Percentiles rank a stretch among this genome's conserved stretches.
phyloP scores from a whole-genome alignment of 345 rosid species.

The Citrus hindsii region DNA sequence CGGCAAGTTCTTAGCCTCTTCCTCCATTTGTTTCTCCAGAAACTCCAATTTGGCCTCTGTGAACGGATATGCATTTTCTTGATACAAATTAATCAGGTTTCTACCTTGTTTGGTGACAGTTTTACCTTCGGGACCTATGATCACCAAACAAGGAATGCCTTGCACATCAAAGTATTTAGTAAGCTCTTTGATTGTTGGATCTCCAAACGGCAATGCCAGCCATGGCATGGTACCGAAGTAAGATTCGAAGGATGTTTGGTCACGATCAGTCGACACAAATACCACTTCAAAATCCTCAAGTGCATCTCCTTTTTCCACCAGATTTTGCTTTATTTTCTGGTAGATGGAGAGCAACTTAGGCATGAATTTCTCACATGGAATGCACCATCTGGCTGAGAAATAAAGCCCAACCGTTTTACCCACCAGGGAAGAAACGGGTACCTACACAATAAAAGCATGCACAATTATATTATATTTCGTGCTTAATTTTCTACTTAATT shows the following conservation, averaged over 20 bases:
- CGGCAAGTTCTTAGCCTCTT: constrained; percentile 46
- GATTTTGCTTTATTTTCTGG: constrained; percentile 38
- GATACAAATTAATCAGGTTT: constrained; percentile 44
- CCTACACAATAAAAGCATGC: constrained; percentile 27
- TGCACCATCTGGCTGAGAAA: constrained; percentile 61
- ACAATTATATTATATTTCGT: not conserved
- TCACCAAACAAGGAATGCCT: constrained; percentile 50
- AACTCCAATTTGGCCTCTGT: constrained; percentile 37
- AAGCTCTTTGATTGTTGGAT: constrained; percentile 29
- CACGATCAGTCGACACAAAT: constrained; percentile 43
- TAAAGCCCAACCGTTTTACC: constrained; percentile 55
- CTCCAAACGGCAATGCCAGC: constrained; percentile 52
- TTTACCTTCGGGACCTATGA: constrained; percentile 60
- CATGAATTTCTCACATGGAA: constrained; percentile 47
- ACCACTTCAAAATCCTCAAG: constrained; percentile 47
- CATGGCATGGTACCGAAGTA: constrained; percentile 49
- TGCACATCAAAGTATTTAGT: constrained; percentile 45
- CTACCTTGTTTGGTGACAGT: constrained; percentile 53
- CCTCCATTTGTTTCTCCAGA: constrained; percentile 45
- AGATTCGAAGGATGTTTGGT: constrained; percentile 32
- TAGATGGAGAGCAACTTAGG: constrained; percentile 47
- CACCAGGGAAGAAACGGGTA: constrained; percentile 36
- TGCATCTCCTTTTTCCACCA: constrained; percentile 4
- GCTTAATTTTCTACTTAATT: not conserved
- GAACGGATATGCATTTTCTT: constrained; percentile 54